These are phyloP conservation scores for Sindora glabra DNA, from an alignment of 306 rosid genomes.

Conservation along the genomic window DNA sequence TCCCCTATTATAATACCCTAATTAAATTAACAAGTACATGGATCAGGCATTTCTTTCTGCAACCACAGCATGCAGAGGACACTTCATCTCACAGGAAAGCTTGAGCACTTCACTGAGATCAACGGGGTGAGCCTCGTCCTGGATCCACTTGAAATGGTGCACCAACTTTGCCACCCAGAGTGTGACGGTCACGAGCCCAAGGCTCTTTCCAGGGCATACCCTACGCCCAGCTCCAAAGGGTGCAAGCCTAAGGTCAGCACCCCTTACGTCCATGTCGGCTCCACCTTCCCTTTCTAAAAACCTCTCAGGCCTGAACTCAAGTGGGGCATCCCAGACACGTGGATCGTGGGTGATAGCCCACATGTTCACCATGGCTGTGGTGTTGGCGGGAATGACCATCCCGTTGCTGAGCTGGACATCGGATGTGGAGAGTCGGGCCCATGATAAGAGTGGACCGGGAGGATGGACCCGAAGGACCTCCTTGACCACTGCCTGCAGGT, in stretches of 20 bases:
- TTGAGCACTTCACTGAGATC: slow-evolving; percentile 42
- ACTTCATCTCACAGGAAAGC: slow-evolving; percentile 53
- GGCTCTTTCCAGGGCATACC: slow-evolving; percentile 50
- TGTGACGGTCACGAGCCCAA: slow-evolving; percentile 35
- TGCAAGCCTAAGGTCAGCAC: slow-evolving; percentile 41
- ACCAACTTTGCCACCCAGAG: slow-evolving; percentile 46
- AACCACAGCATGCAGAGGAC: slow-evolving; percentile 27
- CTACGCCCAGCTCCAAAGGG: slow-evolving; percentile 58
- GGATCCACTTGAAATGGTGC: slow-evolving; percentile 31
- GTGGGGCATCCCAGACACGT: slow-evolving; percentile 33
- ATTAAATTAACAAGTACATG: neutral
- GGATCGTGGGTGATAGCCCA: slow-evolving; percentile 59
- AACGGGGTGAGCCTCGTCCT: slow-evolving; percentile 9
- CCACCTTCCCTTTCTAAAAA: slow-evolving; percentile 23
- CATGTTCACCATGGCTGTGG: slow-evolving; percentile 62
- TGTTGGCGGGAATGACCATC: slow-evolving; percentile 40
- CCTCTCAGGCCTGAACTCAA: slow-evolving; percentile 39
- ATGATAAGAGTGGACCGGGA: slow-evolving; percentile 53
- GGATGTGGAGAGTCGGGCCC: slow-evolving; percentile 55
- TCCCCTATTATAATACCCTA: neutral
- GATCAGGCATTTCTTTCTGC: neutral
- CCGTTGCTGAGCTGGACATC: slow-evolving; percentile 54
- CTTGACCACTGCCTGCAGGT: slow-evolving; percentile 48
- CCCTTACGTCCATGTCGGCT: slow-evolving; percentile 43
- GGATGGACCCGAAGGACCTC: slow-evolving; percentile 50